Evolutionary conservation across 2,329 filamentous ascomycete genomes (phyloP), one percentile per base, ranked within the genome.

Genomic region (Aspergillus piperis): DNA sequence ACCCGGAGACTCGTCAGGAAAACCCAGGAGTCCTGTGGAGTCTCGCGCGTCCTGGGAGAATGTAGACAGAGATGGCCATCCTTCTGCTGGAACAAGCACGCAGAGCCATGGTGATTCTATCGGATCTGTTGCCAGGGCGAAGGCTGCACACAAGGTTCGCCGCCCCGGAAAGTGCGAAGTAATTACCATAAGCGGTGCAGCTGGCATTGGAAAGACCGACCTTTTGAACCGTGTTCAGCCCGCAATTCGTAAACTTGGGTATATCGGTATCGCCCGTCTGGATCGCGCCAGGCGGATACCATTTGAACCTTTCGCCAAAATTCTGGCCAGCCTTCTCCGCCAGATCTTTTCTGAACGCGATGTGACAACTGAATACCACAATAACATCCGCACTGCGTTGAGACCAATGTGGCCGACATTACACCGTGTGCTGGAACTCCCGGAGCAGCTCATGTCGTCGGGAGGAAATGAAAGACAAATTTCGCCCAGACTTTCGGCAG

Each of bases 291-390:
- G 83, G 64, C 82, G 81, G 57, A 80, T 84, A 5, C 86, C 86
- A 0, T 88, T 87, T 63, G 86, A 88, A 58, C 84, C 86, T 0
- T 81, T 88, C 39, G 76, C 87, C 17, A 82, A 81, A 62, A 77
- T 86, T n/a, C 80, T 88, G 75, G 83, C 83, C 6, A 86, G 83
- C 39, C 74, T 88, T 17, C 83, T 88, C 59, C 81, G 86, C 25
- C 86, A 88, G 63, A 87, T 88, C 6, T 88, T 88, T 67, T 87
- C 85, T 1, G 86, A 88, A 68, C 82, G 83, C 38, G 85, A 88
- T 70, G 83, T 88, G 15, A 81, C 77, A 8, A 86, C 85, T 1
- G 81, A 84, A 0, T 88, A 88, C 61, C 86, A 88, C 66, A 81
- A 85, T 60, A 83, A 80, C 62, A 75, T 88, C 11, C 78, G 86